Evolutionary conservation across 352 stramenopile species (phyloP).

Genomic region (Phytophthora sojae): DNA sequence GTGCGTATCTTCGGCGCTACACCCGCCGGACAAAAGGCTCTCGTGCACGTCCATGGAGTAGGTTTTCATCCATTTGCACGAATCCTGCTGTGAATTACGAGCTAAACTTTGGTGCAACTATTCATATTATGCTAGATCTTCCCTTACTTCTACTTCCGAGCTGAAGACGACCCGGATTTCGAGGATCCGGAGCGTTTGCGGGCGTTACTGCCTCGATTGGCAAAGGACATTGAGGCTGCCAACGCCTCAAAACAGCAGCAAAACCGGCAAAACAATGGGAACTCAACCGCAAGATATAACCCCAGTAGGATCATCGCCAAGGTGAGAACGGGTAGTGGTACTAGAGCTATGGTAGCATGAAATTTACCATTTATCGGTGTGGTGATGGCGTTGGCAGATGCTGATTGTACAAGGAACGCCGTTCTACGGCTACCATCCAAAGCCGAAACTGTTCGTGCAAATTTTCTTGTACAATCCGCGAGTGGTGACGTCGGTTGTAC

Average conservation of each 20-base stretch:
- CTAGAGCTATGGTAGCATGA: not conserved
- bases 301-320: constrained; percentile 68
- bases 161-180: constrained; percentile 66
- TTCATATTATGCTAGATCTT: constrained; percentile 62
- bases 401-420: constrained; percentile 87
- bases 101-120: not conserved
- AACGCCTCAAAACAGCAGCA: constrained; percentile 60
- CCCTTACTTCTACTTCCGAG: constrained; percentile 91
- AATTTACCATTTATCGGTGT: not conserved
- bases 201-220: constrained; percentile 69
- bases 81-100: not conserved
- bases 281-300: not conserved
- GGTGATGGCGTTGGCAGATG: constrained; percentile 55
- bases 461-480: constrained; percentile 91
- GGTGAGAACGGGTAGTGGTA: constrained; percentile 37
- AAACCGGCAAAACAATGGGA: constrained; percentile 25
- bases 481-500: constrained; percentile 61
- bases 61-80: constrained; percentile 5
- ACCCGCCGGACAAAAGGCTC: constrained; percentile 89
- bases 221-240: constrained; percentile 71
- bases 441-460: constrained; percentile 85
- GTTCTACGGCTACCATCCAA: constrained; percentile 90
- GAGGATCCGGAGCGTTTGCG: constrained; percentile 70
- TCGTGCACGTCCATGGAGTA: constrained; percentile 91
- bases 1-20: constrained; percentile 92